These are phyloP conservation scores for Withania somnifera DNA, from an alignment of 305 asterid species.

Conservation along the genomic window DNA sequence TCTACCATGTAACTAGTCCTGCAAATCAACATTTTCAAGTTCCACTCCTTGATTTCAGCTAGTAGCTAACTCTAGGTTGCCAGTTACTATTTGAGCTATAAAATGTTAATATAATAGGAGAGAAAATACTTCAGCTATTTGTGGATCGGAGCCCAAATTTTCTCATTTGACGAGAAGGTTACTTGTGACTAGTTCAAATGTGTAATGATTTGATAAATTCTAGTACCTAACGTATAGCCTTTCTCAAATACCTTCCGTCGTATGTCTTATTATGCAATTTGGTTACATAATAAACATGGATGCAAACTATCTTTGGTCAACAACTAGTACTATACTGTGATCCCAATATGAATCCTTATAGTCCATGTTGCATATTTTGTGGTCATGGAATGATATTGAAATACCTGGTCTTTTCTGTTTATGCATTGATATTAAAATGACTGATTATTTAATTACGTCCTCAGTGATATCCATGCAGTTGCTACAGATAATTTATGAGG, in stretches of 20 bases:
- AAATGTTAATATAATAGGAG: background rate
- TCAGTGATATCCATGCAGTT: too few species aligned
- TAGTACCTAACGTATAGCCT: background rate
- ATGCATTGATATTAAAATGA: background rate
- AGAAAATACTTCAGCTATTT: background rate
- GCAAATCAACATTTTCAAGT: background rate
- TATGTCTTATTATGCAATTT: too few species aligned
- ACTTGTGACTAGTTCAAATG: background rate
- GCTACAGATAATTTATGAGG: too few species aligned
- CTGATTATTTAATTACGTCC: background rate
- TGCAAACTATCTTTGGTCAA: background rate
- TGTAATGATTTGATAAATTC: background rate
- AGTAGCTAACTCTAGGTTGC: slow-evolving; percentile 15
- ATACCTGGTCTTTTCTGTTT: too few species aligned
- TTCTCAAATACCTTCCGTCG: too few species aligned
- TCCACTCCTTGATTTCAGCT: background rate
- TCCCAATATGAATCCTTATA: background rate
- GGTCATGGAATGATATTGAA: background rate
- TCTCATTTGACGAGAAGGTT: background rate
- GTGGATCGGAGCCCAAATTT: background rate
- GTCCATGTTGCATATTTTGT: background rate
- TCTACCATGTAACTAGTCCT: background rate
- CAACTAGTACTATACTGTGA: background rate
- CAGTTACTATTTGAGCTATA: background rate
- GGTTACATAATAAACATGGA: background rate